These are phyloP conservation scores for Vanderwaltozyma polyspora DNA, from an alignment of 805 yeast genomes.

Conservation along the genomic window DNA sequence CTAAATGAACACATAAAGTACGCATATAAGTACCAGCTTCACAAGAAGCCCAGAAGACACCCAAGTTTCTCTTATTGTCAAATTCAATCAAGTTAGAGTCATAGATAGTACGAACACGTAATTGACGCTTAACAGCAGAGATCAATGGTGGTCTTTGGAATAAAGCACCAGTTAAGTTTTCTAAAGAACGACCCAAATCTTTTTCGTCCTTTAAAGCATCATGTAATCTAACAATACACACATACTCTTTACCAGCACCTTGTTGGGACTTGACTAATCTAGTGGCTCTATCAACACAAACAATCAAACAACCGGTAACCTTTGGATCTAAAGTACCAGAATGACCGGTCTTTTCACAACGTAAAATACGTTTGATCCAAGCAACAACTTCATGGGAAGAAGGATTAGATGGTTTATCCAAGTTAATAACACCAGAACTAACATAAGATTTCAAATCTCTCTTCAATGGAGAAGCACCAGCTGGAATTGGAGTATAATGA, in stretches of 20 bases:
- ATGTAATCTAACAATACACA: conserved; percentile 91
- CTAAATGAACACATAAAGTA: conserved; percentile 96
- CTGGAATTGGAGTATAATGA: conserved; percentile 94
- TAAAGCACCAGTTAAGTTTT: conserved; percentile 94
- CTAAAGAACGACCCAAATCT: conserved; percentile 76
- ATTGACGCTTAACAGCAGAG: conserved; percentile 97
- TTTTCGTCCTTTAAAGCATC: conserved; percentile 85
- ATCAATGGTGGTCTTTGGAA: conserved; percentile 99
- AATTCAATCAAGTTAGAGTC: conserved; percentile 93
- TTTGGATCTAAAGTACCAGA: conserved; percentile 98
- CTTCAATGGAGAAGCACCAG: conserved; percentile 89
- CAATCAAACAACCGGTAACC: conserved; percentile 97
- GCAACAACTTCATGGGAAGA: conserved; percentile 99
- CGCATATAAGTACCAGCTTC: conserved; percentile 99
- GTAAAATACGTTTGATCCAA: conserved; percentile 91
- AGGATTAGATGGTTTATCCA: conserved; percentile 97
- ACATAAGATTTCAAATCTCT: conserved; percentile 86
- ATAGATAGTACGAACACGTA: conserved; percentile 95
- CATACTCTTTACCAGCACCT: conserved; percentile 99
- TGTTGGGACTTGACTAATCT: conserved; percentile 97
- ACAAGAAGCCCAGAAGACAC: conserved; percentile 99
- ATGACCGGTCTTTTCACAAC: conserved; percentile 97
- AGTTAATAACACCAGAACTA: conserved; percentile 90
- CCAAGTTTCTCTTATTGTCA: conserved; percentile 86
- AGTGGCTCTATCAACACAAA: conserved; percentile 96